Base-by-base conservation (phyloP, 1,139 yeast species). In the Debaryomyces robertsiae region DNA sequence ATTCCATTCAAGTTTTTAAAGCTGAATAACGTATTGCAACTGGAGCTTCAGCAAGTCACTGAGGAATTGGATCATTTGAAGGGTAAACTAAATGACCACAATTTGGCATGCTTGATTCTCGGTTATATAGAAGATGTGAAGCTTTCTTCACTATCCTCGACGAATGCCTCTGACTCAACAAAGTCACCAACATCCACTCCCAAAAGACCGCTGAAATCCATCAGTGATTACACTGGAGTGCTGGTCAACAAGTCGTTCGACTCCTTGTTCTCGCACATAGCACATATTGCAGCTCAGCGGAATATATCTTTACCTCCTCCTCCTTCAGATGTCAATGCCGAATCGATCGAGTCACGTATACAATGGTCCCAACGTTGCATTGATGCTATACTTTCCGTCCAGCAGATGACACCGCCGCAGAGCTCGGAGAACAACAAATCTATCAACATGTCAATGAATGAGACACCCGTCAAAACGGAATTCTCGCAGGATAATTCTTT, bases 341-440 rank as follows among this genome's bases (percentile, higher is more conserved):
- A 64, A 16, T 53, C 63, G 3, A 46, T 62, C 9, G 65, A 62
- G 10, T 58, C 69, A 2, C 64, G 71, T 39, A 59, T 69, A 3
- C 51, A 60, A 31, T 81, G 86, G 86, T 72, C 81, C n/a, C 73
- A 72, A 44, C 55, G 60, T 19, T 81, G 85, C 52, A 69, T 81
- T 13, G 77, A 72, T 45, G 58, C 75, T 2, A 53, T 79, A 15
- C 49, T 60, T 24, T 32, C 43, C 9, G 30, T 11, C 13, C 27
- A 6, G 22, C 24, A 24, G 15, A 9, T 16, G 18, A 16, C 5
- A 11, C 35, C 15, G n/a, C 41, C 38, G 13, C 40, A 30, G 13
- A 44, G 44, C 14, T 43, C 47, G 4, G 42, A 42, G 22, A 38
- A 40, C 31, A 51, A 47, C 23, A 44, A 35, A 10, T 40, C 48